Evolutionary conservation across 495 filamentous ascomycete genomes (phyloP), one percentile per base, ranked within the genome.

Genomic region (Schizothecium vesticola): DNA sequence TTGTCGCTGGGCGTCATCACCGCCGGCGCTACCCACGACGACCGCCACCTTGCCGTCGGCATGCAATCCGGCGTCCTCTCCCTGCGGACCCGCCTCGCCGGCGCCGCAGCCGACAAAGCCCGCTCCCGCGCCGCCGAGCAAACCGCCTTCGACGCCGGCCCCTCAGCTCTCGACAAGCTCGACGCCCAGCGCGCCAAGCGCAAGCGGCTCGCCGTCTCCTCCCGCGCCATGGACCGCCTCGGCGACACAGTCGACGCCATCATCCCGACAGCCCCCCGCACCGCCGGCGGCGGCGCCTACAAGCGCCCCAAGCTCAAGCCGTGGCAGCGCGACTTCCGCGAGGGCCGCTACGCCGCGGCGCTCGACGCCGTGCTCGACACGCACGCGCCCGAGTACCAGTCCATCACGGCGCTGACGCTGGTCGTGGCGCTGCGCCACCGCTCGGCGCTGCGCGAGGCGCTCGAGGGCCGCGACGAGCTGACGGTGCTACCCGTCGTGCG

Each of bases 41-140:
- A 89, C 73, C 90, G 91, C 64, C 95, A 99, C 79, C 84, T 99
- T 31, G 92, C 89, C 8, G 94, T 98, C 0, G 95, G 96, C 78
- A 92, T 97, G 89, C 88, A 94, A 69, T 95, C 92, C 2, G 96
- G 96, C 31, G 82, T 97, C 1, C 80, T 99, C 4, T 95, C 92
- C 3, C 85, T 98, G 68, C 89, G 90, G 74, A 98, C 96, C 23
- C 88, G 94, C 0, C 85, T 96, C 0, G 90, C 91, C 0, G 93
- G 94, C 19, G 84, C 92, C 66, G 89, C 93, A 61, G 94, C 95
- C 59, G 86, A 89, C 36, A 87, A 86, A 66, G 91, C 92, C 67
- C 83, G 86, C 24, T 92, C 95, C 69, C 88, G 90, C 58, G 88
- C 89, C 57, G 91, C 92, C 78, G 92, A 96, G 72, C 94, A 97